Evolutionary conservation across 257 asterid species (phyloP).

Genomic region (Mitragyna speciosa): DNA sequence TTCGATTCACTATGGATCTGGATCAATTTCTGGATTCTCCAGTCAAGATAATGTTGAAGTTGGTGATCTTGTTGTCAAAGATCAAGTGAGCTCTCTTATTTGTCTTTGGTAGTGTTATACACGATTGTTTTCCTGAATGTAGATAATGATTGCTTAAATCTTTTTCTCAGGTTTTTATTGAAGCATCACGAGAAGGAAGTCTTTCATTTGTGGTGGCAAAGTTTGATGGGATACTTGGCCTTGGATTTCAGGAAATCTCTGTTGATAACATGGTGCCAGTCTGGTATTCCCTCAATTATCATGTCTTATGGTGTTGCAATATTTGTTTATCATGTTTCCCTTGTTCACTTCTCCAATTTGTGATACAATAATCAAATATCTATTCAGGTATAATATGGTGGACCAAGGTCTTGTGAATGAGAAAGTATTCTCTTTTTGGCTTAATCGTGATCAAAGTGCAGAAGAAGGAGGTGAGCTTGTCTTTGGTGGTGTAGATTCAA

Average conservation of each 20-base stretch:
- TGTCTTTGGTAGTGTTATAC: neutral
- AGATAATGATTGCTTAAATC: neutral
- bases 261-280: conserved; percentile 78
- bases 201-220: conserved; percentile 68
- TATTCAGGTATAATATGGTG: conserved; percentile 76
- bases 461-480: conserved; percentile 83
- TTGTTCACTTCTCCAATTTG: too few species aligned
- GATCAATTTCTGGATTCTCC: conserved; percentile 77
- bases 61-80: conserved; percentile 80
- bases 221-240: conserved; percentile 94
- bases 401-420: conserved; percentile 76
- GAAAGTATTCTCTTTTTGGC: conserved; percentile 79
- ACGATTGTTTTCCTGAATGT: neutral
- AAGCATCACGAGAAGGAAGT: conserved; percentile 79
- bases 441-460: conserved; percentile 67
- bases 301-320: neutral
- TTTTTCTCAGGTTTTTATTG: conserved; percentile 67
- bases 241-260: conserved; percentile 90
- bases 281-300: conserved; percentile 48
- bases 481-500: conserved; percentile 81
- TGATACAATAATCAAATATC: neutral
- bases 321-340: neutral
- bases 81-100: conserved; percentile 61
- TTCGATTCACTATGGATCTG: conserved; percentile 80
- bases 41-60: conserved; percentile 88